Base-by-base conservation (phyloP, 1,139 yeast genomes). In the Blastobotrys capitulatus region DNA sequence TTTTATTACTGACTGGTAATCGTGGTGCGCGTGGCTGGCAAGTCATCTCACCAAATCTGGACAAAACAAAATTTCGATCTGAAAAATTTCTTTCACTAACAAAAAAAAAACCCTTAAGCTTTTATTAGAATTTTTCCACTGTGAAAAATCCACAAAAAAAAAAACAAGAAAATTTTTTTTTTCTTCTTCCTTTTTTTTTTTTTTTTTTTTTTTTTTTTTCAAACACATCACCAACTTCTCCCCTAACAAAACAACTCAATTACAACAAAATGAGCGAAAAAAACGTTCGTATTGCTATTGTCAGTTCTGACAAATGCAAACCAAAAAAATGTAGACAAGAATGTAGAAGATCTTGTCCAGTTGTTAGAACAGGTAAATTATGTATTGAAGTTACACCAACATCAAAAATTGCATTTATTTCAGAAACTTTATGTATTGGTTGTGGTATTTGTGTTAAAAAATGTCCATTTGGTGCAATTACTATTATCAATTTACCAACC, bases 371-470 rank as follows among this genome's bases (percentile, higher is more conserved):
- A 1, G 98, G 98, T 52, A 92, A 90, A 70, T 79, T 90, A 56
- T 92, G 98, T 83, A 92, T 92, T 63, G 98, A 92, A 71, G 98
- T 92, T 44, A 74, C 88, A 0, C 96, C 97, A 53, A 78, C 84
- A 27, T 82, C 87, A 53, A 92, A 92, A 68, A 88, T 92, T 64
- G 96, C 97, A 22, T 92, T 90, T 68, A 87, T 92, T 55, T 87
- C 96, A n/a, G 98, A 92, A 69, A 86, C 76, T 40, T 76, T 92
- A 66, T 92, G 98, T 79, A 92, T 92, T 64, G 98, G 98, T 68
- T 92, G 98, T 76, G 98, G 98, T 89, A 92, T 92, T 63, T 92
- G 98, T 78, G 96, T 89, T 47, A 92, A 92, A 71, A 92, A 89
- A 69, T 92, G 98, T 73, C 98, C 98, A 27, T 92, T 92, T 66